These are phyloP conservation scores for Podila verticillata DNA, from an alignment of 192 early-diverging fungal genomes.

Conservation along the genomic window DNA sequence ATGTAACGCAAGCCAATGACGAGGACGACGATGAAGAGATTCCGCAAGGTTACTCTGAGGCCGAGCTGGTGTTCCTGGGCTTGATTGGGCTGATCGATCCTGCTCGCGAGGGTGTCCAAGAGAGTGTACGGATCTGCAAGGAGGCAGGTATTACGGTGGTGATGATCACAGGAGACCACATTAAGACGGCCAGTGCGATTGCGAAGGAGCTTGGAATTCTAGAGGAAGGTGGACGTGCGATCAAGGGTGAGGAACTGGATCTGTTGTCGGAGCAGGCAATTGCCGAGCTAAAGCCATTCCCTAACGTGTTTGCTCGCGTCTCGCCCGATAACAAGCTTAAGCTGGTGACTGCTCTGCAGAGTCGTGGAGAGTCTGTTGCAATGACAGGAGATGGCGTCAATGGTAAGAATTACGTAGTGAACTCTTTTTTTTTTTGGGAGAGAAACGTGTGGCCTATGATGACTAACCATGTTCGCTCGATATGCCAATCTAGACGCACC, in stretches of 20 bases:
- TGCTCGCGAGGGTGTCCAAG: slow-evolving; percentile 83
- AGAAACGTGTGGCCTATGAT: neutral
- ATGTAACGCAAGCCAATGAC: slow-evolving; percentile 36
- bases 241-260: slow-evolving; percentile 91
- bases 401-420: slow-evolving; percentile 39
- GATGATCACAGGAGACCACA: slow-evolving; percentile 99
- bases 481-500: slow-evolving; percentile 75
- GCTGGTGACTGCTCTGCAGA: slow-evolving; percentile 92
- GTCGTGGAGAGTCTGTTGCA: slow-evolving; percentile 75
- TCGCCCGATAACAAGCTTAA: slow-evolving; percentile 97
- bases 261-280: slow-evolving; percentile 91
- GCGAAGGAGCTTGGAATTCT: slow-evolving; percentile 91
- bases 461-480: neutral
- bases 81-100: slow-evolving; percentile 96
- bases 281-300: slow-evolving; percentile 83
- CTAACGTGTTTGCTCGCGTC: slow-evolving; percentile 96
- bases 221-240: slow-evolving; percentile 74
- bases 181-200: slow-evolving; percentile 92
- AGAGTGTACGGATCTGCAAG: slow-evolving; percentile 84
- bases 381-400: slow-evolving; percentile 99
- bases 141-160: slow-evolving; percentile 94
- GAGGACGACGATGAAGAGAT: slow-evolving; percentile 60
- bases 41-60: slow-evolving; percentile 64
- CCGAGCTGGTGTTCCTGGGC: slow-evolving; percentile 86
- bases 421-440: slow-evolving; percentile 30